Evolutionary conservation across 257 asterid species (phyloP), one percentile per base, ranked within the genome.

Genomic region (Solanum rostratum): DNA sequence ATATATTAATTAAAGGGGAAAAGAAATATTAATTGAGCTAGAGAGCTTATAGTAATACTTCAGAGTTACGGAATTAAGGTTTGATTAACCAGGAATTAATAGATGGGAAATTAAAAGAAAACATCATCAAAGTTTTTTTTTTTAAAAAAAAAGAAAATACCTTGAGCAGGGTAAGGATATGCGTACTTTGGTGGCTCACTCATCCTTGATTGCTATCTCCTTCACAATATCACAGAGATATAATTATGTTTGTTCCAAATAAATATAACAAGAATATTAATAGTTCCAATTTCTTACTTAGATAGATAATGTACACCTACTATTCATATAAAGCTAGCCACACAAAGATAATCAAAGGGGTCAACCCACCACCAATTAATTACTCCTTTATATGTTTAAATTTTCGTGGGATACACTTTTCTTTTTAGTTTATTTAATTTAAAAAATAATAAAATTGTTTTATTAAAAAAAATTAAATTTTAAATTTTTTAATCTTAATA

Each of bases 151-250:
- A 0, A 33, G 4, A 33, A 33, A 33, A 33, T 33, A 33, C 97
- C 97, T 87, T 92, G 97, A 81, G 95, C 83, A 79, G 96, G 97
- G 84, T 93, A 93, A 37, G 97, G 91, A 87, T 93, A 92, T 3
- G 92, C 94, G 85, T 94, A 93, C 81, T 93, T 93, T 60, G 97
- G 97, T 68, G 96, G 93, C 84, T 94, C 93, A 70, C 68, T 92
- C 97, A 92, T 93, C 85, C 68, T 55, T 30, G 10, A 4, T n/a
- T 15, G 5, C 6, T 29, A 53, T 29, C 52, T 14, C 53, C 57
- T 81, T 74, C 81, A 74, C 41, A 7, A 22, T 7, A 46, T 15
- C 60, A 74, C 81, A 46, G 22, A 45, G 57, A 73, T 13, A 46
- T 8, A 55, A 19, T 19, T 46, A 68, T 30, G 46, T 68, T 29